phyloP scores from a whole-genome alignment of 768 basidiomycete species.

The Dioszegia hungarica region DNA sequence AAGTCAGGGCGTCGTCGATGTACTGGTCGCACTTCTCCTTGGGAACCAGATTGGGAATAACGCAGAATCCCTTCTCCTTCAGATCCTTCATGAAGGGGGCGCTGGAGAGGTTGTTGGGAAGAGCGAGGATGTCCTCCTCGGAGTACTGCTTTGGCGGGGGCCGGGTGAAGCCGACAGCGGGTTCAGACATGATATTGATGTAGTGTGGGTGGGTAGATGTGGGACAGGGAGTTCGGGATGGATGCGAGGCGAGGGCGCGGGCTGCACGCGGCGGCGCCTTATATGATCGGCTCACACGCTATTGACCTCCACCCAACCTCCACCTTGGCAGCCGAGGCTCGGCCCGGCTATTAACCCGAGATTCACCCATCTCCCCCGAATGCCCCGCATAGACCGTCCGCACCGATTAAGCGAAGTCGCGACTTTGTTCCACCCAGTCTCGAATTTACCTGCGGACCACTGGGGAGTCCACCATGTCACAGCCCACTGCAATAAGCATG shows the following conservation, averaged over 20 bases:
- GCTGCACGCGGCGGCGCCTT: too few relatives aligned
- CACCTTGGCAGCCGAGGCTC: background rate
- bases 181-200: background rate
- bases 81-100: constrained; percentile 13
- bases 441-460: too few relatives aligned
- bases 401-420: too few relatives aligned
- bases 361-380: background rate
- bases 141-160: background rate
- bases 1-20: constrained; percentile 19
- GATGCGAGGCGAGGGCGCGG: too few relatives aligned
- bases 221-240: too few relatives aligned
- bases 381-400: background rate
- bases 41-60: constrained; percentile 39
- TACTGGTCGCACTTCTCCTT: constrained; percentile 25
- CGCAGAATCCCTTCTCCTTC: constrained; percentile 23
- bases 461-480: too few relatives aligned
- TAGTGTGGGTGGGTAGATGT: background rate
- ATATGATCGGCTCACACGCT: too few relatives aligned
- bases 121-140: constrained; percentile 3
- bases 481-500: too few relatives aligned
- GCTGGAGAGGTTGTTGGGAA: constrained; percentile 11
- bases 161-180: background rate
- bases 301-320: too few relatives aligned
- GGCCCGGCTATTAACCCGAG: background rate
- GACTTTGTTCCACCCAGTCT: too few relatives aligned